Base-by-base conservation (phyloP, 2,329 filamentous ascomycete species). In the Ascochyta rabiei region DNA sequence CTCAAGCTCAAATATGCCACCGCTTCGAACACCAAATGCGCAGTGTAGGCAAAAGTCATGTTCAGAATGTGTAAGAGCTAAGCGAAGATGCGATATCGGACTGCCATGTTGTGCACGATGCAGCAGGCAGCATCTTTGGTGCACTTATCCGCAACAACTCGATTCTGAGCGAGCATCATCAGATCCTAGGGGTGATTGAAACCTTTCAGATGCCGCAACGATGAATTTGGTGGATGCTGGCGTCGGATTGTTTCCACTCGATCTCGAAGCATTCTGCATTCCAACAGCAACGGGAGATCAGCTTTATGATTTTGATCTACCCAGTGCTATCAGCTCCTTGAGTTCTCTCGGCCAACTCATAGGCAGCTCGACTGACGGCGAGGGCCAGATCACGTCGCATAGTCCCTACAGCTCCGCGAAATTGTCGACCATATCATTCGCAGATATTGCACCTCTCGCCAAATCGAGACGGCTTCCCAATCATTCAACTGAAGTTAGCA, bases 21-120 rank as follows among this genome's bases (percentile, higher is more conserved):
- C 76, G 39, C 77, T 42, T 15, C 62, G 63, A 15, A 49, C 53
- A 10, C 15, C 28, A 12, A 72, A 71, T 19, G 4, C 57, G 10
- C 66, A 72, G 40, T 64, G 69, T 6, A 50, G 71, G 21, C 81
- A 83, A 41, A 86, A 84, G 70, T 82, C 84, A 3, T 87, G 84
- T 62, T 73, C 77, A 3, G 79, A 80, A 23, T 86, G 84, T 71
- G 83, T 80, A 42, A 80, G 79, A 61, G 79, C 83, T 21, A 86
- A 86, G 68, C 78, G 84, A 13, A 81, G 80, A 42, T 86, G 84
- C 66, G 81, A 84, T 59, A 77, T 82, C 33, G 77, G 76, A 16
- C 65, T 77, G 13, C 84, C 84, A 2, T 65, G 76, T 12, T 87
- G 84, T 61, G 69, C 78, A 15, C 78, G 84, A 38, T 87, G 84